phyloP scores from a whole-genome alignment of 257 asterid species.

The Ballota nigra region DNA sequence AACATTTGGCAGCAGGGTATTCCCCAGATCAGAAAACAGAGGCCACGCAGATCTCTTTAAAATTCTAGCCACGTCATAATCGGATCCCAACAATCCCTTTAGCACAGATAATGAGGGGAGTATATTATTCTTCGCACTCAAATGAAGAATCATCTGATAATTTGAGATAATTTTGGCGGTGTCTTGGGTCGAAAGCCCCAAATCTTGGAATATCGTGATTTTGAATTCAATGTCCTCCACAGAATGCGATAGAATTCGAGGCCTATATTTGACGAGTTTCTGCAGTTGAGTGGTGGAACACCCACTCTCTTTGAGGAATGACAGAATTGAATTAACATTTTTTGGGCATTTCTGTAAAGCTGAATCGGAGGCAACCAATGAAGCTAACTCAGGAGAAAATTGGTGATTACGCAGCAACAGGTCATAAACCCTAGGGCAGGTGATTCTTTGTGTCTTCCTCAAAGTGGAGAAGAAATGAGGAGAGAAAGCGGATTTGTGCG shows the following conservation, averaged over 20 bases:
- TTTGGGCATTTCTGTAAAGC: neutral
- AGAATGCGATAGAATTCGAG: too few species aligned
- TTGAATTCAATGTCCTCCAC: too few species aligned
- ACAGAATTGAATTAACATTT: neutral
- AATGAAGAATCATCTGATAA: constrained; percentile 21
- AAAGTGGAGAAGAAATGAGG: constrained; percentile 23
- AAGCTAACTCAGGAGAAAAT: neutral
- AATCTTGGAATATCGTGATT: neutral
- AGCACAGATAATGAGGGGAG: constrained; percentile 30
- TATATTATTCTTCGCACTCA: constrained; percentile 5
- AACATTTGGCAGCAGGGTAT: constrained; percentile 32
- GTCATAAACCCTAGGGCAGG: too few species aligned
- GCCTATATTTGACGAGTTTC: too few species aligned
- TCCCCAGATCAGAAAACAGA: too few species aligned
- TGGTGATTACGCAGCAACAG: neutral
- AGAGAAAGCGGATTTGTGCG: neutral
- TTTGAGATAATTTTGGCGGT: constrained; percentile 19
- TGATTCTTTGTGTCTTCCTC: too few species aligned
- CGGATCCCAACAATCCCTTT: constrained; percentile 32
- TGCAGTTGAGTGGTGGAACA: too few species aligned
- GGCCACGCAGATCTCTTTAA: constrained; percentile 9
- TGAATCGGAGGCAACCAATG: neutral
- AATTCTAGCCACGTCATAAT: constrained; percentile 21
- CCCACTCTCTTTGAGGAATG: too few species aligned
- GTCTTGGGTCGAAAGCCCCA: neutral